A percentile compares a stretch with the other conserved stretches of the same genome.
phyloP scores from a whole-genome alignment of 176 grass and related monocot genomes.

The Aegilops longissima region DNA sequence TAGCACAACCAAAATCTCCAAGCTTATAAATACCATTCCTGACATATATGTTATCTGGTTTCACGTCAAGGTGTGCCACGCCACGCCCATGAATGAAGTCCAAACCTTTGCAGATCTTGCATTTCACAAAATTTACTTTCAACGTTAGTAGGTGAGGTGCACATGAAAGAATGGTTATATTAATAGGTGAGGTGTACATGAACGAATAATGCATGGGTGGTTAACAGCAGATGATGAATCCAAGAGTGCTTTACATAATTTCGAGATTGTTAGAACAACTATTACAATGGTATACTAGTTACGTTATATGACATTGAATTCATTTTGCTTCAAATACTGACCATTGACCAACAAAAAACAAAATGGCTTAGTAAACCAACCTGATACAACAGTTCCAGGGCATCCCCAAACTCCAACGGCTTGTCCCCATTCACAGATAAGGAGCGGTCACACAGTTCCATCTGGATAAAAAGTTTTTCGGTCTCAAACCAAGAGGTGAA shows the following conservation, averaged over 20 bases:
- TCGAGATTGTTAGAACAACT: conserved; percentile 8
- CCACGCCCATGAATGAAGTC: conserved; percentile 77
- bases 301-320: background rate
- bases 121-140: conserved; percentile 23
- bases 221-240: background rate
- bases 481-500: conserved; percentile 99
- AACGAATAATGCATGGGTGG: background rate
- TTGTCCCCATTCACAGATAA: conserved; percentile 46
- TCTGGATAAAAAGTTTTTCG: conserved; percentile 85
- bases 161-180: conserved; percentile 27
- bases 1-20: conserved; percentile 92
- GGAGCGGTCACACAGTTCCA: conserved; percentile 83
- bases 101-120: conserved; percentile 86
- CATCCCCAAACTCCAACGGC: conserved; percentile 50
- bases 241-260: background rate
- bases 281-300: background rate
- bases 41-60: conserved; percentile 94
- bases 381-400: conserved; percentile 81
- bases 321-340: background rate
- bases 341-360: conserved; percentile 9
- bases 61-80: conserved; percentile 89
- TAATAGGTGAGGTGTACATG: conserved; percentile 23
- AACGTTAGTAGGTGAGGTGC: conserved; percentile 31
- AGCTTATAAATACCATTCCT: conserved; percentile 82
- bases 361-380: conserved; percentile 36